Conservation (phyloP, 345 rosid genomes). For the Salix brachista region DNA sequence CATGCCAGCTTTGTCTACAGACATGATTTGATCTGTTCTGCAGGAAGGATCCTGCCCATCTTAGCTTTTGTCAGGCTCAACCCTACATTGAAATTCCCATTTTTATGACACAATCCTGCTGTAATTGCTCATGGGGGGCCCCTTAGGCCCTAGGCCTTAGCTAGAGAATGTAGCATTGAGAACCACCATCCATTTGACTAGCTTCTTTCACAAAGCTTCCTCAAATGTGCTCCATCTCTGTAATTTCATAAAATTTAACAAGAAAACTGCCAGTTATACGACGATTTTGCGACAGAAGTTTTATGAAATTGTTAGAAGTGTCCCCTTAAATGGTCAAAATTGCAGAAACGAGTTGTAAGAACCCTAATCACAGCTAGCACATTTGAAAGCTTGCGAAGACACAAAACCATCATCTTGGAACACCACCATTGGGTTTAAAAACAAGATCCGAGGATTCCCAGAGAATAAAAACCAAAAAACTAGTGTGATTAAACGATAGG, state of each 20-base stretch:
- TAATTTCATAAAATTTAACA: too few species aligned
- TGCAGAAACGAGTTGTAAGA: not conserved
- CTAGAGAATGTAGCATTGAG: conserved; percentile 15
- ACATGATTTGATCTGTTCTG: conserved; percentile 33
- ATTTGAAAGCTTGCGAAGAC: not conserved
- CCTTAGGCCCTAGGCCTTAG: not conserved
- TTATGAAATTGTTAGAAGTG: too few species aligned
- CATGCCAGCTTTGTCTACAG: conserved; percentile 41
- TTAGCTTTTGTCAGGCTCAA: conserved; percentile 43
- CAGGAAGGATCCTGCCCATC: conserved; percentile 34
- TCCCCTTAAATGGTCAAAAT: too few species aligned
- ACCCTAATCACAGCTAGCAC: not conserved
- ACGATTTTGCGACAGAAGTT: too few species aligned
- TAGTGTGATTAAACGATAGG: not conserved
- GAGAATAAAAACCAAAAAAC: not conserved
- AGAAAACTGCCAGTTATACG: too few species aligned
- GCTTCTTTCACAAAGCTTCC: not conserved
- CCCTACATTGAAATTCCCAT: conserved; percentile 28
- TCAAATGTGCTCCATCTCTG: too few species aligned
- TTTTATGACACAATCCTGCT: not conserved
- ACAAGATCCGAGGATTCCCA: conserved; percentile 8
- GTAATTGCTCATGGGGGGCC: not conserved
- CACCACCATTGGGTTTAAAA: not conserved
- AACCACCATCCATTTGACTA: conserved; percentile 37
- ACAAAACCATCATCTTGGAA: not conserved